Evolutionary conservation across 352 stramenopile genomes (phyloP), one percentile per base, ranked within the genome.

Genomic region (Globisporangium canariense): DNA sequence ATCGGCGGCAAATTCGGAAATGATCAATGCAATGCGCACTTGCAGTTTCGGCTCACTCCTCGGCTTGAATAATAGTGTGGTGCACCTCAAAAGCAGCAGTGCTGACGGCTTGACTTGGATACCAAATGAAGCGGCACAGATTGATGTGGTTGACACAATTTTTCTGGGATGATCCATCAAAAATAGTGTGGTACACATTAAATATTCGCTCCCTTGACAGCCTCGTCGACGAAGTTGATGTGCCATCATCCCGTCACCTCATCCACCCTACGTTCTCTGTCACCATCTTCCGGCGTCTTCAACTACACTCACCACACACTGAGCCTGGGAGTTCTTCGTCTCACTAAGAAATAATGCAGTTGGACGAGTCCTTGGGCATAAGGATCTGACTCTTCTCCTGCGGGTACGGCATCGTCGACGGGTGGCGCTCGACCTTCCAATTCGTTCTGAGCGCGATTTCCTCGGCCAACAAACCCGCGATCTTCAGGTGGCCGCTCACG

Each of bases 401-500:
- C 2, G 87, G 87, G 55, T 93, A 93, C 36, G 85, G 83, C 72
- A 91, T 94, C 28, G 79, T 92, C 54, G 70, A 43, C 8, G 79
- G 69, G 8, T 78, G 64, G 25, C 78, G 65, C 49, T 84, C 73
- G 22, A 91, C 49, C 30, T 60, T 75, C 85, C 87, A 95, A 13
- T 83, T 77, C 25, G 83, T 90, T 14, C 69, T 74, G 30, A 88
- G 58, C 16, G 83, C 79, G 54, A 95, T 86, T 50, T 95, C 87
- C 22, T 90, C 78, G 0, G 83, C 80, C 30, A 95, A 67, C 40
- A 88, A 69, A 34, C 77, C 70, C 20, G 85, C 87, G 60, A 95
- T 93, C 71, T 95, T 93, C 56, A 93, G 64, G 65, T 95, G 87
- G 40, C 84, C 87, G 22, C 79, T 93, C 3, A 95, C 87, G 2